Evolutionary conservation across 2,329 filamentous ascomycete genomes (phyloP), one percentile per base, ranked within the genome.

Genomic region (Diaporthe australafricana): DNA sequence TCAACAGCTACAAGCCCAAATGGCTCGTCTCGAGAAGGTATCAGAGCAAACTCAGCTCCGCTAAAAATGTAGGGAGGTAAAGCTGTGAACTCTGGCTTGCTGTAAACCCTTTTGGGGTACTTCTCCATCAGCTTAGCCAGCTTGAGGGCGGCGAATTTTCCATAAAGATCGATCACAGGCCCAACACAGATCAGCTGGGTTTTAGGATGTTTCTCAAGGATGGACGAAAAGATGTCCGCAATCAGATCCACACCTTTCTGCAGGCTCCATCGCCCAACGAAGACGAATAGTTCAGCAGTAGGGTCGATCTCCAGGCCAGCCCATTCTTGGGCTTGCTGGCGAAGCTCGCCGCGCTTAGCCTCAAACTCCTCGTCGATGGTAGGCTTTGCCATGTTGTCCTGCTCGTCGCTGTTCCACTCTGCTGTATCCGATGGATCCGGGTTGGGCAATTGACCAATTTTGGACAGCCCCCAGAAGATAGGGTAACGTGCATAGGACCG

Each of bases 181-280:
- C 90, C 90, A 52, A 92, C 80, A 74, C 87, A 89, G 55, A 92
- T 89, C 11, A 92, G 82, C 76, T 92, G 90, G 0, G 87, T 87
- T 73, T 89, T 87, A 2, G 86, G 84, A 73, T 90, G 84, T 71
- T 88, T 83, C 76, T 92, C 90, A 5, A 92, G 83, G 38, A 92
- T 84, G 38, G 86, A 85, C 25, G 90, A 89, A 79, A 92, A 90
- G 48, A 92, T 89, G 76, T 92, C 90, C 22, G 90, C 90, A 75
- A 92, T 92, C 5, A 92, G 82, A 77, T 92, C 90, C 66, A 92
- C 85, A 66, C 90, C 90, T 79, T 92, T 92, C 77, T 92, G 90
- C 85, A 90, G 88, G 20, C 88, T 90, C 91, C 90, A 92, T 74
- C 90, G 87, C 70, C 90, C 90, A 52, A 92, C 90, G 75, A 92